These are phyloP conservation scores for Candolleomyces eurysporus DNA, from an alignment of 768 basidiomycete genomes.

Conservation along the genomic window DNA sequence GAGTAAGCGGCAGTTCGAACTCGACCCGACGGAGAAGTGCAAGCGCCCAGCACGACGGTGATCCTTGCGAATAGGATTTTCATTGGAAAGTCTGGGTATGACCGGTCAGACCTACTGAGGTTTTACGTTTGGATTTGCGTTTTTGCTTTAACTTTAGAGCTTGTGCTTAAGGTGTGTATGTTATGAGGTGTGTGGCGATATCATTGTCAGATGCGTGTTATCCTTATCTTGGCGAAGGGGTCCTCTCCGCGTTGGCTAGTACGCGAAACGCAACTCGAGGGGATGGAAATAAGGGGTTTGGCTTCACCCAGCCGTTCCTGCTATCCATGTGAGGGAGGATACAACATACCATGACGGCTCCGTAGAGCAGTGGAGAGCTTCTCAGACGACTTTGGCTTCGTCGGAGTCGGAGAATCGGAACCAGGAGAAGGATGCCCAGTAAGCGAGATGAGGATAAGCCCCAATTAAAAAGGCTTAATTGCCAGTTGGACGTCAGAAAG, in stretches of 20 bases:
- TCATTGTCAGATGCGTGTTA: too few relatives aligned
- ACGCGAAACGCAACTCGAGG: too few relatives aligned
- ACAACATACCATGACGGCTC: background rate
- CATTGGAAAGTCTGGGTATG: background rate
- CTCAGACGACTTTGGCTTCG: background rate
- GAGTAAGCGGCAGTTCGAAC: background rate
- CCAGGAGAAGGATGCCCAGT: background rate
- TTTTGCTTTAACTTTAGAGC: background rate
- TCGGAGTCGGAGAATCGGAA: background rate
- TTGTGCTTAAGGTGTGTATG: background rate
- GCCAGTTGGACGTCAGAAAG: background rate
- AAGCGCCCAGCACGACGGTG: background rate
- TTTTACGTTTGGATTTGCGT: background rate
- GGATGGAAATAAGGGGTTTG: too few relatives aligned
- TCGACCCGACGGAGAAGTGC: too few relatives aligned
- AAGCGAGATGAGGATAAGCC: too few relatives aligned
- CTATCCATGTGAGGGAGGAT: too few relatives aligned
- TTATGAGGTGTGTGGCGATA: conserved; percentile 2
- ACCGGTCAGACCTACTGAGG: too few relatives aligned
- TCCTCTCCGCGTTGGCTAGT: too few relatives aligned
- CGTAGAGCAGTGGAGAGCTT: too few relatives aligned
- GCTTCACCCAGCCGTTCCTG: too few relatives aligned
- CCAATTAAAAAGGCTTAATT: background rate
- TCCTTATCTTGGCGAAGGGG: too few relatives aligned
- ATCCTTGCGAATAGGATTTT: conserved; percentile 13